Conservation (phyloP, 495 filamentous ascomycete genomes). For the Penicillium arizonense region DNA sequence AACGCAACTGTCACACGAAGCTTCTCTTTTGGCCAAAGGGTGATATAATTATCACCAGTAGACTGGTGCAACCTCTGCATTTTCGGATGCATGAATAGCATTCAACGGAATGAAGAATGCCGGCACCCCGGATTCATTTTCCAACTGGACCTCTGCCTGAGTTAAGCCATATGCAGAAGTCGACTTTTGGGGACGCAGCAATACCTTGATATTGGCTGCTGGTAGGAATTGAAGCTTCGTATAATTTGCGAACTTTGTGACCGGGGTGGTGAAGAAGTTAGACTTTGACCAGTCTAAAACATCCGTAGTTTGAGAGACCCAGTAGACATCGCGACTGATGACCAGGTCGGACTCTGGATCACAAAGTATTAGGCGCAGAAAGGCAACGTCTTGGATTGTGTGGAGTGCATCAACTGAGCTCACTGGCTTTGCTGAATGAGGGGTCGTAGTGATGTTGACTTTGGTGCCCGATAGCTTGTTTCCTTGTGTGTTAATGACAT, state of each 20-base stretch:
- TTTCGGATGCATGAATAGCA: constrained; percentile 34
- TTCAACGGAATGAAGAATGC: constrained; percentile 57
- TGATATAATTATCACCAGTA: constrained; percentile 66
- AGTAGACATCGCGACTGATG: constrained; percentile 62
- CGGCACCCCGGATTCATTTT: constrained; percentile 52
- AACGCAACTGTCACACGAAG: constrained; percentile 29
- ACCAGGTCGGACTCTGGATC: constrained; percentile 13
- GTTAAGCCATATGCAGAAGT: background rate
- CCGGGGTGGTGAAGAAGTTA: constrained; percentile 58
- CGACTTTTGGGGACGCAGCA: background rate
- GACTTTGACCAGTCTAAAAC: constrained; percentile 54
- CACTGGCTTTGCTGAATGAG: constrained; percentile 28
- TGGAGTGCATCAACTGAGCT: constrained; percentile 25
- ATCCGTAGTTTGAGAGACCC: constrained; percentile 51
- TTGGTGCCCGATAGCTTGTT: constrained; percentile 30
- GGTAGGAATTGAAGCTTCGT: constrained; percentile 43
- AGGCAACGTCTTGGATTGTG: constrained; percentile 43
- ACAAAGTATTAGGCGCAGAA: constrained; percentile 49
- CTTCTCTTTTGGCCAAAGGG: constrained; percentile 57
- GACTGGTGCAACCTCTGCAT: constrained; percentile 48
- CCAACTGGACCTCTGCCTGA: constrained; percentile 33
- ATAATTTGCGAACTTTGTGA: constrained; percentile 52
- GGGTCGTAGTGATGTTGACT: constrained; percentile 16
- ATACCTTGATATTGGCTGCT: constrained; percentile 21
- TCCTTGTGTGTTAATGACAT: constrained; percentile 49